Evolutionary conservation across 202 grass and related monocot genomes (phyloP).

Genomic region (Bolboschoenoplectus hybrid): DNA sequence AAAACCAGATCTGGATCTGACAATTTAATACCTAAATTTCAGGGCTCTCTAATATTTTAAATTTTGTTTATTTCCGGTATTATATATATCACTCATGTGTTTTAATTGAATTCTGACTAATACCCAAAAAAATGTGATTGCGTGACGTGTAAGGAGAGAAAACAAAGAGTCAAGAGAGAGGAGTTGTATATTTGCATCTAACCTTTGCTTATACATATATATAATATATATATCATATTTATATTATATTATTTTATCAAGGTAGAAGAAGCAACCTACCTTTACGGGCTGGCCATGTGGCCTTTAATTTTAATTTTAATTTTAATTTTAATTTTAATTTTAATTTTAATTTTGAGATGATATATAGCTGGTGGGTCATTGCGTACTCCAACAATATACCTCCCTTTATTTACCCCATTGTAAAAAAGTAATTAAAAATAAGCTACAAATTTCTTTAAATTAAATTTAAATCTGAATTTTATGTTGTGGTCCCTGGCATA

Average conservation of each 20-base stretch:
- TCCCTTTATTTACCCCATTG: neutral
- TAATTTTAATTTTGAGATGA: constrained; percentile 37
- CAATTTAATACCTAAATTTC: constrained; percentile 20
- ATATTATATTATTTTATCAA: constrained; percentile 37
- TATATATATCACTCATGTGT: neutral
- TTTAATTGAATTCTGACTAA: constrained; percentile 22
- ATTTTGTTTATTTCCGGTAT: constrained; percentile 21
- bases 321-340: too few species aligned
- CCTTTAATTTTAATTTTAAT: neutral
- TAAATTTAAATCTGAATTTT: neutral
- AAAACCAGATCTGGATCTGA: constrained; percentile 29
- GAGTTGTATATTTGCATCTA: constrained; percentile 33
- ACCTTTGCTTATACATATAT: constrained; percentile 33
- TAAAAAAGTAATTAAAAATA: constrained; percentile 17
- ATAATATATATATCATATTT: neutral
- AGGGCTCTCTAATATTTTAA: neutral
- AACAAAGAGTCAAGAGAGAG: constrained; percentile 33
- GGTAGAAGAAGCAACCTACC: constrained; percentile 40
- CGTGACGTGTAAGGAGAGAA: constrained; percentile 36
- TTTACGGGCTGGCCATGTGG: constrained; percentile 60
- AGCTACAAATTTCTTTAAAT: neutral
- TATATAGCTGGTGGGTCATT: constrained; percentile 5
- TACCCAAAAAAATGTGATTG: constrained; percentile 27
- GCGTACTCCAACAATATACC: constrained; percentile 14
- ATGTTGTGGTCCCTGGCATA: neutral